These are phyloP conservation scores for Phytophthora gonapodyides DNA, from an alignment of 352 stramenopile species.

Conservation along the genomic window DNA sequence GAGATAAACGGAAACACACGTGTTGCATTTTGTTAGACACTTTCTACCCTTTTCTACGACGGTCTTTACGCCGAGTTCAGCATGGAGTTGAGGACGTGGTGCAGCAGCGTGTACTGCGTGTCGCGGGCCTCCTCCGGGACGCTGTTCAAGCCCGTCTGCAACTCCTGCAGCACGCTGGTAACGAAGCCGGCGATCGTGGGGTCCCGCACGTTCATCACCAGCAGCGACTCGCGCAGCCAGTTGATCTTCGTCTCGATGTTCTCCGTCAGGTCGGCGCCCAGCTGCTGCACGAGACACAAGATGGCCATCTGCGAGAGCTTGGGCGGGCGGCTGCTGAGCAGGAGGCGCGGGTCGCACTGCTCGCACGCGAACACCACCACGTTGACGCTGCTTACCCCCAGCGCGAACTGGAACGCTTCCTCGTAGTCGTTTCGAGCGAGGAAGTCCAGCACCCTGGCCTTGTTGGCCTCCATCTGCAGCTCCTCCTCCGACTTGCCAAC, in stretches of 20 bases:
- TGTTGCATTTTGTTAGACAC: constrained; percentile 29
- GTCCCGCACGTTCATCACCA: constrained; percentile 83
- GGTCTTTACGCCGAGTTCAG: constrained; percentile 67
- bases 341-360: constrained; percentile 63
- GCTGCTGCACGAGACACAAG: constrained; percentile 83
- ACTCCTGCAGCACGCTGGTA: constrained; percentile 75
- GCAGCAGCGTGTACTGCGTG: constrained; percentile 83
- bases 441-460: constrained; percentile 52
- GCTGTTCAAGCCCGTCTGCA: constrained; percentile 64
- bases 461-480: constrained; percentile 63
- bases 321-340: constrained; percentile 65
- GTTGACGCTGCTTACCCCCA: constrained; percentile 78
- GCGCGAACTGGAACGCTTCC: constrained; percentile 80
- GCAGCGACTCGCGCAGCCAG: constrained; percentile 79
- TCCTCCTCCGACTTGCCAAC: constrained; percentile 49
- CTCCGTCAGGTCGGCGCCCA: constrained; percentile 70
- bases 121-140: constrained; percentile 64
- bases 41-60: constrained; percentile 25
- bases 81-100: constrained; percentile 88
- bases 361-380: constrained; percentile 74
- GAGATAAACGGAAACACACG: constrained; percentile 13
- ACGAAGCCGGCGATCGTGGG: constrained; percentile 78
- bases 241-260: constrained; percentile 71
- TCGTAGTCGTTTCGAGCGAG: constrained; percentile 68
- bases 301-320: constrained; percentile 88